Evolutionary conservation across 2,329 filamentous ascomycete genomes (phyloP).

Genomic region (Capronia coronata): DNA sequence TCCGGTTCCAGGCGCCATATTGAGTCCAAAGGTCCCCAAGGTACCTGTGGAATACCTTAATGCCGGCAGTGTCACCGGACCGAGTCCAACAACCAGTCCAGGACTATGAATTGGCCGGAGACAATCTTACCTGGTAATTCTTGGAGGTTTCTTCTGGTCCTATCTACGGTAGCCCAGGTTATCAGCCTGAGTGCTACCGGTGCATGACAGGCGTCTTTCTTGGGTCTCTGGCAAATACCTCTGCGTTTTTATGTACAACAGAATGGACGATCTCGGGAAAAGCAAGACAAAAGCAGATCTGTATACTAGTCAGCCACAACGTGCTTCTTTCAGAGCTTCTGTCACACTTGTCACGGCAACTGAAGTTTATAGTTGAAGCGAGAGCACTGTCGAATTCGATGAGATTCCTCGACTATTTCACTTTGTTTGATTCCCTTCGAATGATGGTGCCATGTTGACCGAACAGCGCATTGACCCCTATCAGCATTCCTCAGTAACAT

Average conservation of each 20-base stretch:
- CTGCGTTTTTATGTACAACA: conserved; percentile 14
- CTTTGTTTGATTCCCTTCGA: background rate
- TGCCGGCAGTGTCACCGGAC: conserved; percentile 22
- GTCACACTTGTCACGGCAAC: background rate
- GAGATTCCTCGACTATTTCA: background rate
- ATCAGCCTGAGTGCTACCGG: conserved; percentile 4
- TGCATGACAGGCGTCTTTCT: conserved; percentile 12
- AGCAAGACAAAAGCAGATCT: conserved; percentile 11
- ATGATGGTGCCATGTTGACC: background rate
- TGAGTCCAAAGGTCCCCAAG: conserved; percentile 41
- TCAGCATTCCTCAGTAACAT: conserved; percentile 15
- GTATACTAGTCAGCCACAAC: conserved; percentile 12
- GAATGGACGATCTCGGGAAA: conserved; percentile 7
- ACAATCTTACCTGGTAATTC: too few relatives aligned
- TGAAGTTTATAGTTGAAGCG: background rate
- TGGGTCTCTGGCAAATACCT: conserved; percentile 3
- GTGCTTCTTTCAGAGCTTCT: background rate
- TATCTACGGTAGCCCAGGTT: conserved; percentile 14
- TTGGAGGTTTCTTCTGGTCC: too few relatives aligned
- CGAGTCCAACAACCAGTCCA: conserved; percentile 20
- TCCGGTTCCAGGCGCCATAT: conserved; percentile 25
- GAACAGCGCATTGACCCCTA: background rate
- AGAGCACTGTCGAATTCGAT: background rate
- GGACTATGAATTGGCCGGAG: conserved; percentile 8
- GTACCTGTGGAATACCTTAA: conserved; percentile 44